Evolutionary conservation across 75 land plant species (phyloP).

Genomic region (Cryptomeria japonica): DNA sequence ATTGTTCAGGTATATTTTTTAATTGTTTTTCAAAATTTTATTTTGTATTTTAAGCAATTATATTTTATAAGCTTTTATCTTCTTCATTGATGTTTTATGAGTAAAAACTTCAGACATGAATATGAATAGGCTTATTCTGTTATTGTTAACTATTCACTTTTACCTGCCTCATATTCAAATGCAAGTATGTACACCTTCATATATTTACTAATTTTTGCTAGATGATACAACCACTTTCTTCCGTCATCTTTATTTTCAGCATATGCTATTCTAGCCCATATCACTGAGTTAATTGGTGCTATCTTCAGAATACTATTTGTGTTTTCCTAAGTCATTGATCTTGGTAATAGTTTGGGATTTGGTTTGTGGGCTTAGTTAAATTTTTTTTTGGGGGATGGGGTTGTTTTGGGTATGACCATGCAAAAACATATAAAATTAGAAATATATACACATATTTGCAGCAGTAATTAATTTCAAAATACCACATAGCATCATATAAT

Average conservation of each 20-base stretch:
- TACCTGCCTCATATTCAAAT: neutral
- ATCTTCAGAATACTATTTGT: neutral
- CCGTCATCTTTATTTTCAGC: neutral
- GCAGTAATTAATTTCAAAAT: no score
- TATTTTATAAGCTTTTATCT: neutral
- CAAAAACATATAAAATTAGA: no score
- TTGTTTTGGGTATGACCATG: no score
- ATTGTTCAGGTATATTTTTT: slow-evolving; percentile 54
- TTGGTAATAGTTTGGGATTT: no score
- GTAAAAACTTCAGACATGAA: neutral
- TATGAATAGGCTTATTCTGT: neutral
- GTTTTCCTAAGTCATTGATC: no score
- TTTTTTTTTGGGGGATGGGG: no score
- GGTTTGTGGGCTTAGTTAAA: no score
- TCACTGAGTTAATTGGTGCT: neutral
- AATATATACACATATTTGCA: no score
- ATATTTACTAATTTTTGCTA: neutral
- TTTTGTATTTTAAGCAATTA: neutral
- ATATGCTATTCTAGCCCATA: neutral
- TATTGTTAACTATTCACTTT: neutral
- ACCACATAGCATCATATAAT: no score
- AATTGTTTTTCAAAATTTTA: neutral
- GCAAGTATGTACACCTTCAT: neutral
- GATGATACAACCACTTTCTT: neutral
- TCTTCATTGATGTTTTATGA: neutral